These are phyloP conservation scores for Tinospora cordifolia DNA, from an alignment of 164 flowering plant genomes.

Conservation along the genomic window DNA sequence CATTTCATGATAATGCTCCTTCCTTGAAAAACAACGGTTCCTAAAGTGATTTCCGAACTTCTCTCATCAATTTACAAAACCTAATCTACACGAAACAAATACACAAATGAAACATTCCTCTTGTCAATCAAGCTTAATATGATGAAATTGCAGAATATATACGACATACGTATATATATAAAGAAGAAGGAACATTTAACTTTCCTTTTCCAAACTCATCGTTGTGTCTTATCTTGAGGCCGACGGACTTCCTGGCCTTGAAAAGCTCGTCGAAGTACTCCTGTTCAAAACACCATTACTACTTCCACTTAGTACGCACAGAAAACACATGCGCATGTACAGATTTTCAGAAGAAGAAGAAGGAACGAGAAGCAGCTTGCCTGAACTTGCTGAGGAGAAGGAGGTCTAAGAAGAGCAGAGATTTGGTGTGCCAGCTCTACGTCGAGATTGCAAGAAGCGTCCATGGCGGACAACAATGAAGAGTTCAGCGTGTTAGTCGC, in stretches of 20 bases:
- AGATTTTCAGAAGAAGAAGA: too few relatives aligned
- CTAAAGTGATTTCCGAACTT: too few relatives aligned
- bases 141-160: not conserved
- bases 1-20: not conserved
- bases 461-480: constrained; percentile 11
- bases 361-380: too few relatives aligned
- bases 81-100: too few relatives aligned
- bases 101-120: too few relatives aligned
- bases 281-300: constrained; percentile 24
- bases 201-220: constrained; percentile 65
- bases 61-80: too few relatives aligned
- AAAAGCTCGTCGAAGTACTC: constrained; percentile 63
- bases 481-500: too few relatives aligned
- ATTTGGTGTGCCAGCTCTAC: constrained; percentile 35
- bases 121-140: too few relatives aligned
- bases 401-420: constrained; percentile 63
- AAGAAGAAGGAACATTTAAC: not conserved
- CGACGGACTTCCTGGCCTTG: constrained; percentile 33
- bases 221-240: constrained; percentile 45
- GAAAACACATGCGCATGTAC: too few relatives aligned
- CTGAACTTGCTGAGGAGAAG: constrained; percentile 42
- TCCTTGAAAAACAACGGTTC: not conserved
- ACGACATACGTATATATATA: too few relatives aligned
- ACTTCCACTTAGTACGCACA: not conserved
- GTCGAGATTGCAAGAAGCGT: constrained; percentile 27